A percentile compares a stretch with the other conserved stretches of the same genome.
Evolutionary conservation across 345 rosid genomes (phyloP).

Genomic region (Murraya paniculata): DNA sequence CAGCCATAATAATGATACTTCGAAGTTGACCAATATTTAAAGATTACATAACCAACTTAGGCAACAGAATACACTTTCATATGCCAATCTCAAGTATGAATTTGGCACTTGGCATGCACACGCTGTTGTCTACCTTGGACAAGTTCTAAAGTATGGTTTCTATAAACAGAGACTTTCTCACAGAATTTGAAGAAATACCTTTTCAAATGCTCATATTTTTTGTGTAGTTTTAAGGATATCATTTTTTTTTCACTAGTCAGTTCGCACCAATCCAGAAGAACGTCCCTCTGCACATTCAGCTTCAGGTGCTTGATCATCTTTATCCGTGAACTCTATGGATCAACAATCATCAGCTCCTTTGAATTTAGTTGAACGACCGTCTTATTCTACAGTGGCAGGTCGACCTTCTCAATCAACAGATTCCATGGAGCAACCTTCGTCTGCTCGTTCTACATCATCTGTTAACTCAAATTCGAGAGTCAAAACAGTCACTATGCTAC

Average conservation of each 20-base stretch:
- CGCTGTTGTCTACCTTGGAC: not conserved
- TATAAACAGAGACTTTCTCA: too few species aligned
- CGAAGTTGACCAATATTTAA: not conserved
- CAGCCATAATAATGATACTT: not conserved
- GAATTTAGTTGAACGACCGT: slow-evolving; percentile 27
- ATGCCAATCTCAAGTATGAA: not conserved
- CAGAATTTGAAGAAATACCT: too few species aligned
- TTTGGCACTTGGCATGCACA: not conserved
- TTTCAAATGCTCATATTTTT: not conserved
- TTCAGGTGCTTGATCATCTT: slow-evolving; percentile 34
- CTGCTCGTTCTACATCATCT: slow-evolving; percentile 46
- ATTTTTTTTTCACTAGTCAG: slow-evolving; percentile 46
- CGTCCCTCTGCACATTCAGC: slow-evolving; percentile 42
- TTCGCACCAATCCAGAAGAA: slow-evolving; percentile 59
- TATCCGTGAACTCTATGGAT: slow-evolving; percentile 31
- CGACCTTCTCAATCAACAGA: slow-evolving; percentile 35
- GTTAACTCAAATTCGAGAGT: slow-evolving; percentile 38
- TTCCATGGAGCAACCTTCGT: slow-evolving; percentile 45
- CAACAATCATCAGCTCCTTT: slow-evolving; percentile 36
- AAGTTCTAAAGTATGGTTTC: not conserved
- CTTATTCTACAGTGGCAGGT: slow-evolving; percentile 36
- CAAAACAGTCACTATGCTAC: slow-evolving; percentile 44
- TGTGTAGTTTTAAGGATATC: slow-evolving; percentile 7
- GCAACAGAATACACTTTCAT: not conserved
- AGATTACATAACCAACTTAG: not conserved